Base-by-base conservation (phyloP, 805 yeast genomes). In the Starmerella vaccinii region DNA sequence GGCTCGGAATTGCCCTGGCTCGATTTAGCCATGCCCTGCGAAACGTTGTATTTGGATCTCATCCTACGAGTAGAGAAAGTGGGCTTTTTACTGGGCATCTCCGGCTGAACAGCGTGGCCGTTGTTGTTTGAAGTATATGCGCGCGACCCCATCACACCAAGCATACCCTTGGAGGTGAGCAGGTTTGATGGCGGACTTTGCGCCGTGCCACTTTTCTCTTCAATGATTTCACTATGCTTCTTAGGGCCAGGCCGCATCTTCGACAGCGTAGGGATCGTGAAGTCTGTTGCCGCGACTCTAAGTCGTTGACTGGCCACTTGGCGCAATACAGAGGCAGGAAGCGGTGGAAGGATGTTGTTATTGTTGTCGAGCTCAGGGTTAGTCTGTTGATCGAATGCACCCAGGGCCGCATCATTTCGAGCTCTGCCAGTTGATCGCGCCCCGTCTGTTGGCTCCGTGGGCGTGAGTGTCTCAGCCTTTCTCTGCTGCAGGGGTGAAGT, bases 61-160 rank as follows among this genome's bases (percentile, higher is more conserved):
- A 38, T 4, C 27, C 27, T 38, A 6, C 2, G 40, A 35, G 41
- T 18, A 7, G 41, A 38, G 13, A 38, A 38, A 19, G 22, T 26
- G 8, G 41, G 41, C 16, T 23, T 38, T 18, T 38, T 38, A 18
- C 41, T 38, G 9, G 41, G 41, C 41, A 38, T 8, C n/a, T 21
- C 27, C 18, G 41, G 41, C 22, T 38, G 41, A 18, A 38, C 41
- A 16, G 41, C 41, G 22, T 38, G 41, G 12, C 41, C 41, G 22
- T n/a, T 38, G n/a, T 38, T 38, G 26, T 22, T 23, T 22, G n/a
- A 16, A 7, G 22, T 34, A 16, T 34, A 34, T n/a, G 38, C 38
- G 7, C 22, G 13, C 6, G 38, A 34, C 13, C 38, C 38, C 38
- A 34, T 34, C n/a, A 34, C 38, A 12, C 38, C 38, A 19, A 34